A percentile compares a stretch with the other conserved stretches of the same genome.
phyloP scores from a whole-genome alignment of 441 rosid genomes.

The Hura crepitans region DNA sequence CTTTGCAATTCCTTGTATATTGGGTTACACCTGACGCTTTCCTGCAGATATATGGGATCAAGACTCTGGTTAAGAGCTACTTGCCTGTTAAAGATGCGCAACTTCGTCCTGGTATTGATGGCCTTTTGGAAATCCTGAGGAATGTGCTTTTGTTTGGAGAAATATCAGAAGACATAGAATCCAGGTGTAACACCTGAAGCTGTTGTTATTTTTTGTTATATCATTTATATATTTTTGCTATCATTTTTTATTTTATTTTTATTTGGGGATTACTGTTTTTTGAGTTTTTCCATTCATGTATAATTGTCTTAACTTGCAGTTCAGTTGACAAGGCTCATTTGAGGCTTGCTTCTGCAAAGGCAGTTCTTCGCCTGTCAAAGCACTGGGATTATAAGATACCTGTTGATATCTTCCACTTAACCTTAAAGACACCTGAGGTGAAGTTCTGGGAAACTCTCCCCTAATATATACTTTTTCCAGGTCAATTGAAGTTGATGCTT shows the following conservation, averaged over 20 bases:
- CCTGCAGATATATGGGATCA: constrained; percentile 83
- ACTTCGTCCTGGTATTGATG: constrained; percentile 81
- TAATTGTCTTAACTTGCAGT: constrained; percentile 41
- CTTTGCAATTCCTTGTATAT: constrained; percentile 16
- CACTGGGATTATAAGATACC: constrained; percentile 95
- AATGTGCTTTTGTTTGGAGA: constrained; percentile 76
- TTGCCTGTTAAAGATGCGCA: constrained; percentile 95
- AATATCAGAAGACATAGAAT: constrained; percentile 64
- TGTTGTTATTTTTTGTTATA: constrained; percentile 6
- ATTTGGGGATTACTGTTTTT: constrained; percentile 1
- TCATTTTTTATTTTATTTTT: not conserved
- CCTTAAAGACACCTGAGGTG: constrained; percentile 76
- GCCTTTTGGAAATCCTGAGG: constrained; percentile 61
- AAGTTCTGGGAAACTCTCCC: constrained; percentile 17
- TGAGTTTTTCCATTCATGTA: constrained; percentile 21
- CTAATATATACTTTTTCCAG: constrained; percentile 5
- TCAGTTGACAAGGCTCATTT: constrained; percentile 87
- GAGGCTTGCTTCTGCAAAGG: constrained; percentile 94
- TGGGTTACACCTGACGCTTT: constrained; percentile 16
- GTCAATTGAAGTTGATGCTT: constrained; percentile 10
- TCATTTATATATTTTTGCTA: constrained; percentile 1
- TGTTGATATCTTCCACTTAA: constrained; percentile 69
- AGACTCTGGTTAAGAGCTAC: constrained; percentile 91
- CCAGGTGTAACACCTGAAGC: constrained; percentile 49
- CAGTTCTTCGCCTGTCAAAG: constrained; percentile 81